Evolutionary conservation across 306 rosid genomes (phyloP).

Genomic region (Lagenaria siceraria): DNA sequence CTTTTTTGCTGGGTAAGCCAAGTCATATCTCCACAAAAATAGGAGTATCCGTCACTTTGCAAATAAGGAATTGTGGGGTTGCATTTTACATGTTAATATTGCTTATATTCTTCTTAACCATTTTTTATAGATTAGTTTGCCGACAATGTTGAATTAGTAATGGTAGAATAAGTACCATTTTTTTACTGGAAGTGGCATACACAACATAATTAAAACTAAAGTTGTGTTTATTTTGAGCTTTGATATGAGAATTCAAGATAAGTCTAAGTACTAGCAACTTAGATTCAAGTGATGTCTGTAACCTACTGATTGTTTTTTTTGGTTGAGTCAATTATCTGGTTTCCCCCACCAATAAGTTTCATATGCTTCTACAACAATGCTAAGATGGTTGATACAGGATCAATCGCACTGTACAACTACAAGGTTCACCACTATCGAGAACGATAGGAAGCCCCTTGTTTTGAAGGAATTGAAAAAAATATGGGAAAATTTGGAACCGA

Average conservation of each 20-base stretch:
- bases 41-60: neutral
- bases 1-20: constrained; percentile 77
- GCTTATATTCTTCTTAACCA: neutral
- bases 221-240: neutral
- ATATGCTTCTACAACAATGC: neutral
- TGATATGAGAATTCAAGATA: neutral
- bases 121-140: neutral
- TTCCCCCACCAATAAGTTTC: neutral
- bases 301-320: neutral
- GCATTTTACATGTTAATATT: neutral
- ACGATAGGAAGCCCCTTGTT: constrained; percentile 43
- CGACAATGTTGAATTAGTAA: neutral
- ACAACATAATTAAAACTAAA: neutral
- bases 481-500: constrained; percentile 55
- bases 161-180: neutral
- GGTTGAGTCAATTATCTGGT: neutral
- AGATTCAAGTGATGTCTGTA: neutral
- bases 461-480: constrained; percentile 66
- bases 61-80: neutral
- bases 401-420: constrained; percentile 63
- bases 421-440: constrained; percentile 35
- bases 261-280: neutral
- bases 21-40: neutral
- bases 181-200: neutral
- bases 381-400: constrained; percentile 26